Evolutionary conservation across 2,329 filamentous ascomycete genomes (phyloP).

Genomic region (Lasiodiplodia gonubiensis): DNA sequence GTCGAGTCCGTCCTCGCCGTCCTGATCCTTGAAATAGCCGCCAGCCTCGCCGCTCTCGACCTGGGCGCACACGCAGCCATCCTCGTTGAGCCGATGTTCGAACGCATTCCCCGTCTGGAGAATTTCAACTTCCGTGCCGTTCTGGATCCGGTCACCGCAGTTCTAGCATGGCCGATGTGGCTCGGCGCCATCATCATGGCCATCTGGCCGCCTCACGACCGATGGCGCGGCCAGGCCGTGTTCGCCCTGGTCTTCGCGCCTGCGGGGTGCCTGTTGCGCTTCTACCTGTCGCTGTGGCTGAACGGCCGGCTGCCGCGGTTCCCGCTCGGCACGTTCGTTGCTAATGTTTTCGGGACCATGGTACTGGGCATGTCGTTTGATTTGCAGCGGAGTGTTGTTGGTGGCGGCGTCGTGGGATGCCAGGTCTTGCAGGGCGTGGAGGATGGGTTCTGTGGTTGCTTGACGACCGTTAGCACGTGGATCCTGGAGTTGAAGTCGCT

Average conservation of each 20-base stretch:
- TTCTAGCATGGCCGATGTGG: slow-evolving; percentile 78
- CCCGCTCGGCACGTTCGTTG: slow-evolving; percentile 83
- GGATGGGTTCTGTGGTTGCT: slow-evolving; percentile 56
- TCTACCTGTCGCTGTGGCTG: slow-evolving; percentile 71
- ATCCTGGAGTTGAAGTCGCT: slow-evolving; percentile 50
- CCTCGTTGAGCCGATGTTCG: slow-evolving; percentile 53
- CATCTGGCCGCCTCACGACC: slow-evolving; percentile 68
- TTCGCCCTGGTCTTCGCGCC: slow-evolving; percentile 86
- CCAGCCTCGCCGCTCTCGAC: slow-evolving; percentile 74
- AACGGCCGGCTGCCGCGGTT: slow-evolving; percentile 72
- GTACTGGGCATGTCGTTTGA: slow-evolving; percentile 79
- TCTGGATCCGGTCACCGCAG: slow-evolving; percentile 67
- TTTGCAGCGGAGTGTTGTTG: slow-evolving; percentile 61
- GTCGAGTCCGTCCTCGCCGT: slow-evolving; percentile 82
- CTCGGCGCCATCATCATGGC: slow-evolving; percentile 74
- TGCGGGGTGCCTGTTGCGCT: slow-evolving; percentile 75
- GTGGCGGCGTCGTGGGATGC: slow-evolving; percentile 46
- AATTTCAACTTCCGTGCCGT: slow-evolving; percentile 54
- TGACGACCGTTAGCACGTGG: slow-evolving; percentile 58
- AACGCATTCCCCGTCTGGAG: slow-evolving; percentile 39
- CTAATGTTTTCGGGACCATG: slow-evolving; percentile 77
- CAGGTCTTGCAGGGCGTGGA: slow-evolving; percentile 51
- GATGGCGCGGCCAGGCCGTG: slow-evolving; percentile 76
- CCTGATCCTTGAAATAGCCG: slow-evolving; percentile 71
- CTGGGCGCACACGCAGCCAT: slow-evolving; percentile 77